A percentile compares a stretch with the other conserved stretches of the same genome.
Conservation (phyloP, 441 rosid genomes). For the Croton laevigatus region DNA sequence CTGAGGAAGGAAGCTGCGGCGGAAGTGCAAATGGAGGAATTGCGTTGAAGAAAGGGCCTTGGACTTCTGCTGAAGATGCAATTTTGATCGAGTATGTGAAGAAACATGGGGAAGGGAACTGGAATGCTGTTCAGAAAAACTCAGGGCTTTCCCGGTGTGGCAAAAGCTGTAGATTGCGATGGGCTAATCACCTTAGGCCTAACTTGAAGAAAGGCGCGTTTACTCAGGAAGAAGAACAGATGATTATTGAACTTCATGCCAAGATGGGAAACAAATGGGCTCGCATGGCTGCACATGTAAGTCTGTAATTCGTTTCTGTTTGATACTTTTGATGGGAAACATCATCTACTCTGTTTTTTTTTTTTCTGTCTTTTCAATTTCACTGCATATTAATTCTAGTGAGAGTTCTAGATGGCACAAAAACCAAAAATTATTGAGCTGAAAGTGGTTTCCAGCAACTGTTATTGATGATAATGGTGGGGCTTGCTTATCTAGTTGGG, state of each 20-base stretch:
- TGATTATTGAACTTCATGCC: conserved; percentile 84
- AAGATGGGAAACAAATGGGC: conserved; percentile 99
- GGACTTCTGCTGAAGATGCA: conserved; percentile 93
- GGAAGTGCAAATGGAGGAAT: conserved; percentile 46
- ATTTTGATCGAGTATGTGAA: conserved; percentile 85
- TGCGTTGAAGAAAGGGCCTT: conserved; percentile 92
- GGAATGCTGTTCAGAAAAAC: conserved; percentile 96
- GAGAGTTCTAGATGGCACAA: neutral
- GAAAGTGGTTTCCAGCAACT: conserved; percentile 5
- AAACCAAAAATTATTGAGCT: neutral
- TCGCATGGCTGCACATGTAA: conserved; percentile 96
- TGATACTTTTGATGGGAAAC: neutral
- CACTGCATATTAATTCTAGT: neutral
- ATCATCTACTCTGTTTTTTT: neutral
- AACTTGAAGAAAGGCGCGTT: conserved; percentile 97
- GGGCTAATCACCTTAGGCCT: conserved; percentile 99
- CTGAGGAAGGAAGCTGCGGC: conserved; percentile 41
- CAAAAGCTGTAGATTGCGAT: conserved; percentile 94
- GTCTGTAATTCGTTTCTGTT: conserved; percentile 26
- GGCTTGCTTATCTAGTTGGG: neutral
- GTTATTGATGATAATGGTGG: neutral
- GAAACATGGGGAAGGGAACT: conserved; percentile 97
- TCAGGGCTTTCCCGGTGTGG: conserved; percentile 93
- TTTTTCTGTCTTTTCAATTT: neutral
- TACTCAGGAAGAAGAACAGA: conserved; percentile 84